phyloP scores from a whole-genome alignment of 1,284 basidiomycete species.

The Wolfiporia cocos region DNA sequence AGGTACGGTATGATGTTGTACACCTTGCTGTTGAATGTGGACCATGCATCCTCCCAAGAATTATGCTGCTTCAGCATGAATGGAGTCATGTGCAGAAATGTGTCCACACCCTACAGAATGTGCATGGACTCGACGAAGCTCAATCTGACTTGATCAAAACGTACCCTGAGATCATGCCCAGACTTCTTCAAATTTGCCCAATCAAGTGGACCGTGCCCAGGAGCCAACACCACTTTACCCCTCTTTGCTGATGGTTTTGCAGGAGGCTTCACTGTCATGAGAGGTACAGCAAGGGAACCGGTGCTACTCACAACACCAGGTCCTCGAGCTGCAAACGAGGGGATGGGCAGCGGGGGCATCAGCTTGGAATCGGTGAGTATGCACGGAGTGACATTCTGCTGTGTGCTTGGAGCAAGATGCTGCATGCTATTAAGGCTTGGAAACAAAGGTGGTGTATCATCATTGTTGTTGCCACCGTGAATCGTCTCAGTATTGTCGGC shows the following conservation, averaged over 20 bases:
- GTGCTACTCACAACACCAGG: slow-evolving; percentile 33
- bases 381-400: slow-evolving; percentile 26
- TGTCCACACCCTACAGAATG: slow-evolving; percentile 49
- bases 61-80: slow-evolving; percentile 84
- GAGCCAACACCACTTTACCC: slow-evolving; percentile 84
- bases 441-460: slow-evolving; percentile 77
- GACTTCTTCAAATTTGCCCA: slow-evolving; percentile 88
- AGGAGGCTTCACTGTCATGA: slow-evolving; percentile 51
- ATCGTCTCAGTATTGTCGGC: slow-evolving; percentile 44
- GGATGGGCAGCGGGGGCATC: slow-evolving; percentile 73
- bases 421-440: slow-evolving; percentile 80
- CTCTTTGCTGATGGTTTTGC: slow-evolving; percentile 49
- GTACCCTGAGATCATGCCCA: slow-evolving; percentile 71
- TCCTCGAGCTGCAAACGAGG: slow-evolving; percentile 38
- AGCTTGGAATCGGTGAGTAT: slow-evolving; percentile 48
- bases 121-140: background rate
- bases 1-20: slow-evolving; percentile 97
- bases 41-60: slow-evolving; percentile 88
- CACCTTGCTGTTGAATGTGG: slow-evolving; percentile 88
- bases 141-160: slow-evolving; percentile 17
- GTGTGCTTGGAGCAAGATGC: slow-evolving; percentile 33
- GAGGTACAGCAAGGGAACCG: slow-evolving; percentile 52
- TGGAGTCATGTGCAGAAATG: slow-evolving; percentile 71
- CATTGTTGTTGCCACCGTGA: slow-evolving; percentile 45
- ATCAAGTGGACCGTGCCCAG: slow-evolving; percentile 90